Conservation (phyloP, 805 yeast genomes). For the Kazachstania martiniae region DNA sequence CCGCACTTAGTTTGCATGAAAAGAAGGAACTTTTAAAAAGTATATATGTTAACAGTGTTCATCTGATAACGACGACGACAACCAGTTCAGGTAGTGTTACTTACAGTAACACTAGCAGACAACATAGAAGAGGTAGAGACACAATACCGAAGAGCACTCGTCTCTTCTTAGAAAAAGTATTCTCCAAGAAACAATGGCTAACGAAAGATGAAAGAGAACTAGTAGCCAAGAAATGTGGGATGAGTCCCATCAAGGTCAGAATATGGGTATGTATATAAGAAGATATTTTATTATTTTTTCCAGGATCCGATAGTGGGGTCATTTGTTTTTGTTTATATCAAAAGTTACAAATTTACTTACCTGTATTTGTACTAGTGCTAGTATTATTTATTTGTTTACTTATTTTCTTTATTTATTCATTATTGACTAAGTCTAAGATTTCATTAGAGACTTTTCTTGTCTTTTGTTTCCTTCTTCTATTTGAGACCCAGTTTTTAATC, state of each 20-base stretch:
- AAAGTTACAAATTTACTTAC: not conserved
- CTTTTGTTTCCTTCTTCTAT: slow-evolving; percentile 19
- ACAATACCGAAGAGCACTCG: no score
- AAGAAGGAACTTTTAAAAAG: slow-evolving; percentile 5
- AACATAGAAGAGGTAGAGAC: no score
- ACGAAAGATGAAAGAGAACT: slow-evolving; percentile 16
- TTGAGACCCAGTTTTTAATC: slow-evolving; percentile 22
- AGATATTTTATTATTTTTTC: no score
- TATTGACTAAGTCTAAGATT: slow-evolving; percentile 5
- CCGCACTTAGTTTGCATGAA: slow-evolving; percentile 4
- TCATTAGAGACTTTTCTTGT: slow-evolving; percentile 8
- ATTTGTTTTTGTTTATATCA: not conserved
- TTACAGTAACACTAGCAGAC: not conserved
- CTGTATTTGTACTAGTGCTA: no score
- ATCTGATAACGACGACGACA: not conserved
- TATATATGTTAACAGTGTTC: slow-evolving; percentile 3
- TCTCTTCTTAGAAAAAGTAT: slow-evolving; percentile 14
- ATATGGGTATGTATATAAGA: no score
- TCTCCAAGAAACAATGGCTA: slow-evolving; percentile 12
- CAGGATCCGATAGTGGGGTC: not conserved
- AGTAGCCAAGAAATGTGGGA: slow-evolving; percentile 14
- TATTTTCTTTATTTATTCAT: slow-evolving; percentile 1
- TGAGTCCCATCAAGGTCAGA: slow-evolving; percentile 16
- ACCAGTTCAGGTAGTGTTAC: slow-evolving; percentile 1
- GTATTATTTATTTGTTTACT: not conserved